Base-by-base conservation (phyloP, 164 flowering plant species). In the Tinospora cordifolia region DNA sequence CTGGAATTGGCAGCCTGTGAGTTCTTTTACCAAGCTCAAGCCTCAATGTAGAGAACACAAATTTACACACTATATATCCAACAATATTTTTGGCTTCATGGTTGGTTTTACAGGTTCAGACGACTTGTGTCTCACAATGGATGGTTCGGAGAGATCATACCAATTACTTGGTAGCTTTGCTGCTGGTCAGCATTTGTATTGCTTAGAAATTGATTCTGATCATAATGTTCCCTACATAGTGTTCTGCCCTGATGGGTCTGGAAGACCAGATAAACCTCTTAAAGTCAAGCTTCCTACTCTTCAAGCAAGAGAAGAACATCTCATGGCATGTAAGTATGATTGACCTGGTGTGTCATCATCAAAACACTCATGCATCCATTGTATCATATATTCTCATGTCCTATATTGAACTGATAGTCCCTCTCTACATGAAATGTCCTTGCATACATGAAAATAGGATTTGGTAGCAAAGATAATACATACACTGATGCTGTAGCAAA, bases 1-100 rank as follows among this genome's bases (percentile, higher is more conserved):
- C 65, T 89, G 44, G 98, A 92, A 76, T 78, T 87, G 9, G 98
- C 98, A 70, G 96, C 98, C 40, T 90, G 98, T 90, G 69, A 87
- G 91, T 65, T 24, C 38, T 25, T 12, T 40, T 14, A 1, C 7
- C 51, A 41, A 30, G 36, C 36, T 4, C 36, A 30, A 41, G 4
- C 3, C 36, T 4, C 36, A 30, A 4, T 30, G 36, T 30, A 30
- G 36, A 1, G 36, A 30, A 30, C 2, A 30, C 36, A 30, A 30
- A 30, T 30, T 30, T 30, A 30, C 4, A 30, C 36, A 30, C 36
- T 4, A 30, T 30, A 30, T 30, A 30, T 30, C 36, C 36, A 30
- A 30, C 2, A 30, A 30, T 4, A 30, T 30, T 30, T 30, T 30
- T 30, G 4, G 36, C 36, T 30, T 4, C 4, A 30, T 30, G 36